Conservation (phyloP, 1,139 yeast genomes). For the Pichia sp. region DNA sequence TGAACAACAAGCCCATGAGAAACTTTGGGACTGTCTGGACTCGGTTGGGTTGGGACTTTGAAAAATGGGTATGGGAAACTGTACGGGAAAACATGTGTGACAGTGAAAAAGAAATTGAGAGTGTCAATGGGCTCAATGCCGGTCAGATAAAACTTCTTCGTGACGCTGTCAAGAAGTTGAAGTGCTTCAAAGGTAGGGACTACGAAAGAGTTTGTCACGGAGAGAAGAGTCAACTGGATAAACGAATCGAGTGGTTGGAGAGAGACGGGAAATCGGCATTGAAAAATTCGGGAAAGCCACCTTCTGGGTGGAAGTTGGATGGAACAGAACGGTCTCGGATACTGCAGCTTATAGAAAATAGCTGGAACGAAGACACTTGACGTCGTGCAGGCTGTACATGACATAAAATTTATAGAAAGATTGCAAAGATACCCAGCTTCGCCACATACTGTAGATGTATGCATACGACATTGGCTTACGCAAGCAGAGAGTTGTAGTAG, state of each 20-base stretch:
- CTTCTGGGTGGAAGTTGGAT: constrained; percentile 1
- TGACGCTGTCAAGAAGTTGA: constrained; percentile 14
- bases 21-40: constrained; percentile 23
- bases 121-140: neutral
- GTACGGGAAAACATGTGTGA: constrained; percentile 23
- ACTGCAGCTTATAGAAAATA: neutral
- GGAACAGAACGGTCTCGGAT: constrained; percentile 3
- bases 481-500: too few relatives aligned
- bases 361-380: constrained; percentile 1
- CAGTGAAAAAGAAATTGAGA: neutral
- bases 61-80: constrained; percentile 24
- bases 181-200: constrained; percentile 21
- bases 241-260: constrained; percentile 25
- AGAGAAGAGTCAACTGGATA: constrained; percentile 11
- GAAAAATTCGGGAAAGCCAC: constrained; percentile 3
- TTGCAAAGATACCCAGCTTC: too few relatives aligned
- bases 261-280: constrained; percentile 16
- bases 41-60: constrained; percentile 23
- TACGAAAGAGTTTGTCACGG: constrained; percentile 21
- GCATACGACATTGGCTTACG: neutral
- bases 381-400: too few relatives aligned
- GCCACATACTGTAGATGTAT: neutral
- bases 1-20: constrained; percentile 16
- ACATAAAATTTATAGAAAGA: too few relatives aligned
- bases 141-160: neutral